Conservation (phyloP, 495 filamentous ascomycete species). For the Cercophora scortea region DNA sequence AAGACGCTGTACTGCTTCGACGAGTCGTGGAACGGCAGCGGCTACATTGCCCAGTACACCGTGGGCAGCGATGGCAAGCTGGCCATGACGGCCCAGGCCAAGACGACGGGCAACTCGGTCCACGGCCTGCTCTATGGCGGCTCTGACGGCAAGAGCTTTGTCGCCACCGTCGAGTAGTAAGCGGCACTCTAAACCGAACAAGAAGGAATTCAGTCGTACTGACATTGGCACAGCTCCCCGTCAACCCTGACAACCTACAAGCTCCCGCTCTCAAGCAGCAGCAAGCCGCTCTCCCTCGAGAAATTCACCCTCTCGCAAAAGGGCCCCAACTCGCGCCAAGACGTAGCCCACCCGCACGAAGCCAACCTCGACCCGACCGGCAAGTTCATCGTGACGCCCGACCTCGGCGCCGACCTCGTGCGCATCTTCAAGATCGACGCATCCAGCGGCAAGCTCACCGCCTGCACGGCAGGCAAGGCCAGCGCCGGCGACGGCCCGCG, state of each 20-base stretch:
- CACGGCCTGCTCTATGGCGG: constrained; percentile 33
- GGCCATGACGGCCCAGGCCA: constrained; percentile 23
- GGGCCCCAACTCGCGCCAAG: constrained; percentile 52
- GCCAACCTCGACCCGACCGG: constrained; percentile 60
- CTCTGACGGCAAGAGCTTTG: constrained; percentile 28
- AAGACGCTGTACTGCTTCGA: constrained; percentile 53
- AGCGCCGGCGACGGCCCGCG: constrained; percentile 36
- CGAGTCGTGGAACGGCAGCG: constrained; percentile 37
- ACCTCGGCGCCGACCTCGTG: constrained; percentile 64
- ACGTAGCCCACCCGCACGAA: constrained; percentile 63
- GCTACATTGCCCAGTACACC: constrained; percentile 36
- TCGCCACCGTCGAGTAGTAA: constrained; percentile 43
- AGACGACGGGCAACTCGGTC: constrained; percentile 32
- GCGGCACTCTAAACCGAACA: too few relatives aligned
- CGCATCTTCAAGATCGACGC: constrained; percentile 52
- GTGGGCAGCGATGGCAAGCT: constrained; percentile 30
- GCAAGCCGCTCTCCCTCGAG: constrained; percentile 33
- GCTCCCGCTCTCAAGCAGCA: constrained; percentile 18
- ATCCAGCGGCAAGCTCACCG: constrained; percentile 26
- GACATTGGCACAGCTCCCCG: constrained; percentile 22
- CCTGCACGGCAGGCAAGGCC: constrained; percentile 26
- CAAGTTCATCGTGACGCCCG: constrained; percentile 56
- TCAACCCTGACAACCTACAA: constrained; percentile 35
- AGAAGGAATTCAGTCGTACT: too few relatives aligned
- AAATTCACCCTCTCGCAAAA: constrained; percentile 46